These are phyloP conservation scores for Cladophialophora carrionii DNA, from an alignment of 2,329 filamentous ascomycete genomes.

Conservation along the genomic window DNA sequence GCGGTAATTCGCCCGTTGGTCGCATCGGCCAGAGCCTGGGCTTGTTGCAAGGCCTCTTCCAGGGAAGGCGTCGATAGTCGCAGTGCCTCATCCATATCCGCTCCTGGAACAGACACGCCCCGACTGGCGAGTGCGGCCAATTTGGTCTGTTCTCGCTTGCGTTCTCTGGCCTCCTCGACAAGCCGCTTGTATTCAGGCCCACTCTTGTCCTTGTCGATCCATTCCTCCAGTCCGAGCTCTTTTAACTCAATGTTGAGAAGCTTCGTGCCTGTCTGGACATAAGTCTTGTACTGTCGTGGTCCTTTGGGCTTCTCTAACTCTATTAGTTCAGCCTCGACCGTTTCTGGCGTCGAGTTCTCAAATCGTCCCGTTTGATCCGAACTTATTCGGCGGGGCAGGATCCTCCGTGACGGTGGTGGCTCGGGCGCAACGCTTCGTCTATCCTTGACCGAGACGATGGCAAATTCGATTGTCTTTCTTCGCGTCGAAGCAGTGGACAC, in stretches of 20 bases:
- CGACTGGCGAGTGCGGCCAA: slow-evolving; percentile 18
- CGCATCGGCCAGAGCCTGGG: slow-evolving; percentile 12
- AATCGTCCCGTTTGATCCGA: slow-evolving; percentile 3
- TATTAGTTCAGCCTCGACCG: slow-evolving; percentile 12
- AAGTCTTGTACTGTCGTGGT: slow-evolving; percentile 7
- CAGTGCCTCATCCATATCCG: slow-evolving; percentile 19
- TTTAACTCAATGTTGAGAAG: slow-evolving; percentile 26
- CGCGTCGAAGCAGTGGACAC: not conserved
- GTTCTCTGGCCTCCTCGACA: slow-evolving; percentile 23
- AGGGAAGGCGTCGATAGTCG: not conserved
- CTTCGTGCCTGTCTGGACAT: slow-evolving; percentile 22
- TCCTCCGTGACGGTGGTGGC: slow-evolving; percentile 15
- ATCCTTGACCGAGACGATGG: not conserved
- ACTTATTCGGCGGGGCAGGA: slow-evolving; percentile 7
- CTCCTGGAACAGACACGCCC: slow-evolving; percentile 14
- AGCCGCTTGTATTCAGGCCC: slow-evolving; percentile 25
- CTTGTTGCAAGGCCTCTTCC: slow-evolving; percentile 4
- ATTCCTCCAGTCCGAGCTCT: slow-evolving; percentile 32
- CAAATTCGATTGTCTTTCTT: slow-evolving; percentile 1
- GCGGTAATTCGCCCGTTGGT: not conserved
- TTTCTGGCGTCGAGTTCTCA: slow-evolving; percentile 18
- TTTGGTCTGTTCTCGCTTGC: slow-evolving; percentile 28
- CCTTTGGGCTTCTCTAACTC: slow-evolving; percentile 8
- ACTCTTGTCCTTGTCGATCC: slow-evolving; percentile 32
- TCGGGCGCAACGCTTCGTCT: slow-evolving; percentile 26